phyloP scores from a whole-genome alignment of 2,329 filamentous ascomycete genomes.

The Colletotrichum sp. region DNA sequence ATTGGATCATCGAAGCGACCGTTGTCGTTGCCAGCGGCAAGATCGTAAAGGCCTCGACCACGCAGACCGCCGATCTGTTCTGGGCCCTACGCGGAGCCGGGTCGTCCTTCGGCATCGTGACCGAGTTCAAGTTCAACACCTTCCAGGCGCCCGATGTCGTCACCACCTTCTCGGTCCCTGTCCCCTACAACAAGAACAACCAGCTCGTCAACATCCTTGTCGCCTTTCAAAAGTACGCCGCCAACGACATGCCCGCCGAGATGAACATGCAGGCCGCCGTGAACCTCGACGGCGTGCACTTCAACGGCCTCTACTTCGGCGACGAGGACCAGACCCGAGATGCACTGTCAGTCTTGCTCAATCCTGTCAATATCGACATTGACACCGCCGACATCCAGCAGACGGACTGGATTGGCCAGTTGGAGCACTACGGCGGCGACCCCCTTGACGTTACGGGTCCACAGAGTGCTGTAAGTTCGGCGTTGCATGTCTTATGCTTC shows the following conservation, averaged over 20 bases:
- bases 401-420: constrained; percentile 29
- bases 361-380: not conserved
- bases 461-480: constrained; percentile 20
- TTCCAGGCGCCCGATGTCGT: constrained; percentile 38
- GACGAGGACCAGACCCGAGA: constrained; percentile 10
- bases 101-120: constrained; percentile 45
- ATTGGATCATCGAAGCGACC: constrained; percentile 38
- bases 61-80: constrained; percentile 44
- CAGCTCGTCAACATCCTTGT: not conserved
- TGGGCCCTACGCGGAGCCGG: constrained; percentile 49
- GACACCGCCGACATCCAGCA: not conserved
- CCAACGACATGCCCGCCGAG: constrained; percentile 23
- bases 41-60: constrained; percentile 33
- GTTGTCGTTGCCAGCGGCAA: constrained; percentile 41
- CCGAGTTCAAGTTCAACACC: constrained; percentile 43
- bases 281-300: constrained; percentile 15
- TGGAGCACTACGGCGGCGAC: constrained; percentile 19
- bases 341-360: constrained; percentile 1
- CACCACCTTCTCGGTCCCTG: constrained; percentile 26
- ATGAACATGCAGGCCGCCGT: constrained; percentile 31
- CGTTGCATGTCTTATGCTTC: not conserved
- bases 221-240: constrained; percentile 29
- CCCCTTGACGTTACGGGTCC: constrained; percentile 29
- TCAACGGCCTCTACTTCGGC: constrained; percentile 35
- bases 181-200: not conserved